Percentiles rank a stretch among this genome's conserved stretches.
Conservation (phyloP, 495 filamentous ascomycete genomes). For the Entonaema liquescens region DNA sequence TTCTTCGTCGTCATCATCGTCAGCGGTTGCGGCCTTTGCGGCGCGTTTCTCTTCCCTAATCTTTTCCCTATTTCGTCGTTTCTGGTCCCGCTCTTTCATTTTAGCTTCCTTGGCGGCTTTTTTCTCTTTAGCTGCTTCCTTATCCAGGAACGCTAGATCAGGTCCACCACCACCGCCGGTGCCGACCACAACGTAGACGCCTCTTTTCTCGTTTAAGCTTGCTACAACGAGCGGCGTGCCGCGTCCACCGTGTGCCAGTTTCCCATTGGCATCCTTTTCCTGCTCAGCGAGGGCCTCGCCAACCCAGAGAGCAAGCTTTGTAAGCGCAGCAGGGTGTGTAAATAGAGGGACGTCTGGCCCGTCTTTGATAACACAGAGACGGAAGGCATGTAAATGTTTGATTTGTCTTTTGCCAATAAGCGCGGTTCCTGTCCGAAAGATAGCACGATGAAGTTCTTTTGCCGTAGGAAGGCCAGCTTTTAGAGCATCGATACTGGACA, state of each 20-base stretch:
- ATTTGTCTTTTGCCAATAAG: slow-evolving; percentile 94
- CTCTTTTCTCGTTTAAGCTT: slow-evolving; percentile 84
- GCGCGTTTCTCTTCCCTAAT: slow-evolving; percentile 68
- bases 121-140: slow-evolving; percentile 68
- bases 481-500: slow-evolving; percentile 72
- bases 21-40: slow-evolving; percentile 54
- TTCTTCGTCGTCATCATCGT: slow-evolving; percentile 65
- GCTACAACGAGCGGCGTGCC: slow-evolving; percentile 90
- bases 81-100: slow-evolving; percentile 66
- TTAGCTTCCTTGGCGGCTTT: slow-evolving; percentile 67
- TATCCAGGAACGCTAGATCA: slow-evolving; percentile 66
- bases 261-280: slow-evolving; percentile 77
- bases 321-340: slow-evolving; percentile 88
- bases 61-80: slow-evolving; percentile 65
- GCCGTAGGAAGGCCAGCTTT: slow-evolving; percentile 81
- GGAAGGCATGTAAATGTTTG: slow-evolving; percentile 86
- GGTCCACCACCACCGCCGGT: slow-evolving; percentile 81
- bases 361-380: slow-evolving; percentile 95
- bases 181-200: slow-evolving; percentile 90
- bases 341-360: slow-evolving; percentile 90
- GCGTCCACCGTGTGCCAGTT: slow-evolving; percentile 70
- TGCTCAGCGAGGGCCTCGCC: slow-evolving; percentile 91
- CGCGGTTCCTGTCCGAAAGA: slow-evolving; percentile 90
- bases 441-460: slow-evolving; percentile 88
- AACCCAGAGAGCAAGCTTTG: slow-evolving; percentile 92